Conservation (phyloP, 345 rosid species). For the Clarkia xantiana region DNA sequence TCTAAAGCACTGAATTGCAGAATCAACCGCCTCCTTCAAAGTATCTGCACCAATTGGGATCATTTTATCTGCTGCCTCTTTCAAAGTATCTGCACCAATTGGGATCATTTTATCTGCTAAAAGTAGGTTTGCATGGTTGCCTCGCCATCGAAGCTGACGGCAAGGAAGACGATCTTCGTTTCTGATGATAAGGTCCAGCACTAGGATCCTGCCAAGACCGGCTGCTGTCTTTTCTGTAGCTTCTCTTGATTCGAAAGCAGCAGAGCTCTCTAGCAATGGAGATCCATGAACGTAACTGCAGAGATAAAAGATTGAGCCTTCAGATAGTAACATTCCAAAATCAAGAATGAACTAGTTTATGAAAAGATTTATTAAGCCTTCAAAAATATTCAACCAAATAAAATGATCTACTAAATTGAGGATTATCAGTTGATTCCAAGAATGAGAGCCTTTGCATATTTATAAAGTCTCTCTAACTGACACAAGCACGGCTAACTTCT, state of each 20-base stretch:
- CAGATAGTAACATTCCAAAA: too few species aligned
- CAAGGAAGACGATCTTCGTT: conserved; percentile 93
- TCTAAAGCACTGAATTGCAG: conserved; percentile 51
- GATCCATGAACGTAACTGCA: conserved; percentile 92
- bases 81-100: conserved; percentile 30
- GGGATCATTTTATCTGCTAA: conserved; percentile 49
- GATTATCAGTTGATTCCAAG: too few species aligned
- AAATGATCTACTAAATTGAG: too few species aligned
- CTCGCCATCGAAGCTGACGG: conserved; percentile 90
- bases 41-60: conserved; percentile 27
- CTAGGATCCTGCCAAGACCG: conserved; percentile 68
- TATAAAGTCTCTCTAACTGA: too few species aligned
- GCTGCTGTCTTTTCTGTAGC: conserved; percentile 69
- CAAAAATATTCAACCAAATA: too few species aligned
- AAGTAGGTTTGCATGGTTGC: conserved; percentile 79
- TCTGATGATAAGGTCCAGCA: conserved; percentile 84
- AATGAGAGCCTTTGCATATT: too few species aligned
- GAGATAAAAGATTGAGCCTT: conserved; percentile 1
- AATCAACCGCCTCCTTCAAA: conserved; percentile 55
- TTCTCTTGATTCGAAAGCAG: conserved; percentile 50
- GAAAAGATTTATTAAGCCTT: conserved; percentile 2
- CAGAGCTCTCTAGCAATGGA: conserved; percentile 66
- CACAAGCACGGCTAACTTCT: too few species aligned
- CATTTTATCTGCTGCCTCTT: conserved; percentile 58
- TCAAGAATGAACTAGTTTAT: too few species aligned